Conservation (phyloP, 371 early-diverging fungal genomes). For the Saksenaea vasiformis region DNA sequence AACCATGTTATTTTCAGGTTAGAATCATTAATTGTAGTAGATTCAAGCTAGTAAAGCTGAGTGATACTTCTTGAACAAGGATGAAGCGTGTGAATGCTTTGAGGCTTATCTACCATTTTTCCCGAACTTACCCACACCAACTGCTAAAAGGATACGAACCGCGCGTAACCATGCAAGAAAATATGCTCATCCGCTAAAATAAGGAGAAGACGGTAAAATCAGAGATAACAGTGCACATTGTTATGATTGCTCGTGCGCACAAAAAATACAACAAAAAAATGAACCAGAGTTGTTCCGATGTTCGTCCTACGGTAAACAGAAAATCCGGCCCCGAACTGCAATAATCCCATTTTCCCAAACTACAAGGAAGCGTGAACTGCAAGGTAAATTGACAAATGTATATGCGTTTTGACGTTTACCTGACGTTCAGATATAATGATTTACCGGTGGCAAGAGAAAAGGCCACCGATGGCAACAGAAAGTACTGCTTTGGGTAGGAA, state of each 20-base stretch:
- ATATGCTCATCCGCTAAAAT: constrained; percentile 70
- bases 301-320: background rate
- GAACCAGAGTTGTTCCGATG: background rate
- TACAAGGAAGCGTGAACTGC: too few relatives aligned
- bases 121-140: constrained; percentile 55
- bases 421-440: too few relatives aligned
- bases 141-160: constrained; percentile 63
- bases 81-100: constrained; percentile 62
- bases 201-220: background rate
- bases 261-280: too few relatives aligned
- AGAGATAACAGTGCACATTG: background rate
- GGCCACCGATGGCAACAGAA: background rate
- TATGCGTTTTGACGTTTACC: too few relatives aligned
- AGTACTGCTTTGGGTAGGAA: too few relatives aligned
- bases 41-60: constrained; percentile 8
- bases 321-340: too few relatives aligned
- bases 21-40: constrained; percentile 12
- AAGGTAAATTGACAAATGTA: too few relatives aligned
- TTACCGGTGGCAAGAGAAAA: too few relatives aligned
- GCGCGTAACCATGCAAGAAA: constrained; percentile 73
- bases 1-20: constrained; percentile 55
- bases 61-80: constrained; percentile 31
- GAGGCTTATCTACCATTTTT: background rate
- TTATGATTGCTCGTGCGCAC: background rate
- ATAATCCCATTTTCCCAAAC: too few relatives aligned